Percentiles rank a stretch among this genome's conserved stretches.
Evolutionary conservation across 106 monocot species (phyloP).

Genomic region (Allium fistulosum): DNA sequence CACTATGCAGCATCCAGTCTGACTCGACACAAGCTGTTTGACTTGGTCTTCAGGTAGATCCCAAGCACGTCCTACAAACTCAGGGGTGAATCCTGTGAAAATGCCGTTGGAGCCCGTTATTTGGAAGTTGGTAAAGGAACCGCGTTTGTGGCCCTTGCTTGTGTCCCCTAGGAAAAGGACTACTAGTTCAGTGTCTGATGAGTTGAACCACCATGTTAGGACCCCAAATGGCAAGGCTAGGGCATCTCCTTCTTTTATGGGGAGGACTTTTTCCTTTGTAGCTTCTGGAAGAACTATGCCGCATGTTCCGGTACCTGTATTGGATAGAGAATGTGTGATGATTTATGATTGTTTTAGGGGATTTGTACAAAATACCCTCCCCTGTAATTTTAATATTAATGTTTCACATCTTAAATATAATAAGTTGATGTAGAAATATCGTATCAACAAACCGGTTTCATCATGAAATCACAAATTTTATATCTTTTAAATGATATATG

Average conservation of each 20-base stretch:
- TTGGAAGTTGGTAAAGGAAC: conserved; percentile 81
- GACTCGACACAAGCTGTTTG: conserved; percentile 36
- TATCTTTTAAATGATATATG: too few relatives aligned
- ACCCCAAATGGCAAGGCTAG: conserved; percentile 82
- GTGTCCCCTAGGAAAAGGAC: conserved; percentile 94
- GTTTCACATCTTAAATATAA: too few relatives aligned
- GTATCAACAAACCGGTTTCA: too few relatives aligned
- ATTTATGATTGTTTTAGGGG: too few relatives aligned
- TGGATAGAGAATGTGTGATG: too few relatives aligned
- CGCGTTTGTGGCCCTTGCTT: conserved; percentile 53
- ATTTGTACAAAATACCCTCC: too few relatives aligned
- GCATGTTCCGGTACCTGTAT: conserved; percentile 53
- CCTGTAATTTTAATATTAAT: too few relatives aligned
- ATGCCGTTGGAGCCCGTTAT: conserved; percentile 70
- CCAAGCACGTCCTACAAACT: conserved; percentile 78
- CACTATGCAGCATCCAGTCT: conserved; percentile 31
- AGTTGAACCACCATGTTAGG: conserved; percentile 91
- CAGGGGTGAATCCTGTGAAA: conserved; percentile 80
- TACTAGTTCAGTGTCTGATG: conserved; percentile 36
- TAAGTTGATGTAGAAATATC: too few relatives aligned
- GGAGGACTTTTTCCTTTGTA: conserved; percentile 59
- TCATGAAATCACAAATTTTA: too few relatives aligned
- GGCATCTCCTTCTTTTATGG: conserved; percentile 65
- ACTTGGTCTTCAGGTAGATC: conserved; percentile 45
- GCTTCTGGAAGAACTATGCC: conserved; percentile 73